These are phyloP conservation scores for Starmera amethionina DNA, from an alignment of 805 yeast genomes.

Conservation along the genomic window DNA sequence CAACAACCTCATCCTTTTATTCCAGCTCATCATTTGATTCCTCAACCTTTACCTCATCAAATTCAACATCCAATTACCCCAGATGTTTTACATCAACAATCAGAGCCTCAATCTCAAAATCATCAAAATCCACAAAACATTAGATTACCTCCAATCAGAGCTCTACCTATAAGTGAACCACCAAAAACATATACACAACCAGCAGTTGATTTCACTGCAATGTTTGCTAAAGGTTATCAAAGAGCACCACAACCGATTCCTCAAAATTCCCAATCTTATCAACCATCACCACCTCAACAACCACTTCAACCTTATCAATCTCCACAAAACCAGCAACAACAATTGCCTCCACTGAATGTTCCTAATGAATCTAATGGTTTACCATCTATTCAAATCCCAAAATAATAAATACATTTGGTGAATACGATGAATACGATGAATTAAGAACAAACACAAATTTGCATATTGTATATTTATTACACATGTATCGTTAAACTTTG, in stretches of 20 bases:
- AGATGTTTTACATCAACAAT: not conserved
- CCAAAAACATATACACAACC: conserved; percentile 18
- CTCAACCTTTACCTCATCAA: not conserved
- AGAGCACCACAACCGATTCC: not conserved
- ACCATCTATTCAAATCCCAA: too few relatives aligned
- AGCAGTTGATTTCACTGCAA: conserved; percentile 31
- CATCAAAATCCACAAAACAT: conserved; percentile 3
- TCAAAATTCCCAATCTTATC: not conserved
- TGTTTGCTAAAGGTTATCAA: conserved; percentile 17
- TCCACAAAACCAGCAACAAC: not conserved
- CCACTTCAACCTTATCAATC: not conserved
- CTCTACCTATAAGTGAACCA: conserved; percentile 10
- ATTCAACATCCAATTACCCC: conserved; percentile 1
- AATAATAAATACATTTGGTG: too few relatives aligned
- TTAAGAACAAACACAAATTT: too few relatives aligned
- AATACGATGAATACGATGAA: too few relatives aligned
- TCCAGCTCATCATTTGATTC: too few relatives aligned
- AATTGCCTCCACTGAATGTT: not conserved
- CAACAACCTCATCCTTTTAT: not conserved
- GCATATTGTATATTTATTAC: too few relatives aligned
- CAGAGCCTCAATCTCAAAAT: not conserved
- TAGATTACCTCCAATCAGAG: conserved; percentile 16
- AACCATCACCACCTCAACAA: not conserved
- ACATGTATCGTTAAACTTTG: too few relatives aligned
- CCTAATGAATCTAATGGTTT: not conserved